phyloP scores from a whole-genome alignment of 208 protist genomes.

The Vickermania spadyakhi region DNA sequence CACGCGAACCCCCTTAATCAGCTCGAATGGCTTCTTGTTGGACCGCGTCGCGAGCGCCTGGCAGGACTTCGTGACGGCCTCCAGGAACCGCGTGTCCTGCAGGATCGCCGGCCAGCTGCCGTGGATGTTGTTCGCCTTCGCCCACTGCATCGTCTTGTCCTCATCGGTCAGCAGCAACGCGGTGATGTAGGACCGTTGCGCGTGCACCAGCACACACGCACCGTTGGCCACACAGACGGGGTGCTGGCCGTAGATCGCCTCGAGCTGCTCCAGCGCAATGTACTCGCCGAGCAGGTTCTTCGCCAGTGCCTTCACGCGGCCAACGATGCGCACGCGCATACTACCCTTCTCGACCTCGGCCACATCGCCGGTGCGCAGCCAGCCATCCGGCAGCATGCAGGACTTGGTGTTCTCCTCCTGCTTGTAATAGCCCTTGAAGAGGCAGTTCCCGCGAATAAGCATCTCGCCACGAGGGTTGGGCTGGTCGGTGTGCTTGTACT shows the following conservation, averaged over 20 bases:
- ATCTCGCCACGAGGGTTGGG: slow-evolving; percentile 82
- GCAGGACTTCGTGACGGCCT: slow-evolving; percentile 18
- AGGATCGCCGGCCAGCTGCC: slow-evolving; percentile 30
- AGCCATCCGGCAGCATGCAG: slow-evolving; percentile 57
- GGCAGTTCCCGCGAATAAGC: slow-evolving; percentile 49
- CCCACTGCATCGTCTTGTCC: slow-evolving; percentile 38
- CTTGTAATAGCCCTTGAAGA: slow-evolving; percentile 88
- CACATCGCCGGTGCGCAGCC: slow-evolving; percentile 87
- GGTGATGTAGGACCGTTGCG: slow-evolving; percentile 42
- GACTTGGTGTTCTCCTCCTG: slow-evolving; percentile 67
- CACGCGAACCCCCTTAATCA: slow-evolving; percentile 32
- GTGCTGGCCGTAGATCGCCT: slow-evolving; percentile 57
- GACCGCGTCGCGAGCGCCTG: slow-evolving; percentile 26
- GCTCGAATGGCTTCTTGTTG: slow-evolving; percentile 64
- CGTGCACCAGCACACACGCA: slow-evolving; percentile 53
- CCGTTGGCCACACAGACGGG: slow-evolving; percentile 43
- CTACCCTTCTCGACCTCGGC: slow-evolving; percentile 36
- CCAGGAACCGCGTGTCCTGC: slow-evolving; percentile 17
- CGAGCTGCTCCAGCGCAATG: slow-evolving; percentile 74
- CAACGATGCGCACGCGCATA: slow-evolving; percentile 54
- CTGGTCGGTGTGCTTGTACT: slow-evolving; percentile 77
- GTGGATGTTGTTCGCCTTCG: slow-evolving; percentile 17
- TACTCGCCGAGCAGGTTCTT: slow-evolving; percentile 88
- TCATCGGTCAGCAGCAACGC: slow-evolving; percentile 62
- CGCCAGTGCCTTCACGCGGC: slow-evolving; percentile 83